Conservation (phyloP, 2,329 filamentous ascomycete species). For the Sphaceloma murrayae region DNA sequence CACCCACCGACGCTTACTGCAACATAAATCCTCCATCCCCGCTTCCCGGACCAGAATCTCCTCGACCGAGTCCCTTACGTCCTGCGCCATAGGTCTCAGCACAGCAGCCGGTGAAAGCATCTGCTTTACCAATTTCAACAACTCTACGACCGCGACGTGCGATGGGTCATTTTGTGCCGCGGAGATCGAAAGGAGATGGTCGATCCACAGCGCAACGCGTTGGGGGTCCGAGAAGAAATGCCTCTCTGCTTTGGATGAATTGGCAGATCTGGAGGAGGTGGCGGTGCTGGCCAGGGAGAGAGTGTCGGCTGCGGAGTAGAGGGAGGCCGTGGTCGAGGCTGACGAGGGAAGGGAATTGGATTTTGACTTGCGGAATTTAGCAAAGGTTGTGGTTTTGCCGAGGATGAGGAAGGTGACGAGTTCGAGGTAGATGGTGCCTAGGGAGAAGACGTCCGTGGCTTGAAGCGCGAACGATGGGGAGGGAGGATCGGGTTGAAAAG, state of each 20-base stretch:
- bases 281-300: constrained; percentile 28
- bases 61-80: constrained; percentile 32
- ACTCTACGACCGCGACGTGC: constrained; percentile 29
- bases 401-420: constrained; percentile 61
- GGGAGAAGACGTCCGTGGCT: constrained; percentile 59
- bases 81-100: constrained; percentile 33
- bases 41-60: constrained; percentile 24
- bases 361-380: constrained; percentile 55
- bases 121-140: constrained; percentile 33
- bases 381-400: constrained; percentile 55
- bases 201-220: constrained; percentile 47
- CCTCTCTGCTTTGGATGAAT: constrained; percentile 51
- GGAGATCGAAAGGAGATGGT: constrained; percentile 30
- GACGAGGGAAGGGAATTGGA: constrained; percentile 18
- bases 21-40: constrained; percentile 26
- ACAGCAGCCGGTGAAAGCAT: constrained; percentile 36
- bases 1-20: constrained; percentile 24
- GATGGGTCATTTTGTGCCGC: neutral
- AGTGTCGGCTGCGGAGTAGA: constrained; percentile 12
- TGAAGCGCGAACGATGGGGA: constrained; percentile 22
- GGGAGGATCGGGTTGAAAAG: neutral
- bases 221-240: constrained; percentile 63
- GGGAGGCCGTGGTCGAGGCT: constrained; percentile 22
- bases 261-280: constrained; percentile 16
- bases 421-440: constrained; percentile 64